Conservation (phyloP, 2,329 filamentous ascomycete genomes). For the Calonectria montana region DNA sequence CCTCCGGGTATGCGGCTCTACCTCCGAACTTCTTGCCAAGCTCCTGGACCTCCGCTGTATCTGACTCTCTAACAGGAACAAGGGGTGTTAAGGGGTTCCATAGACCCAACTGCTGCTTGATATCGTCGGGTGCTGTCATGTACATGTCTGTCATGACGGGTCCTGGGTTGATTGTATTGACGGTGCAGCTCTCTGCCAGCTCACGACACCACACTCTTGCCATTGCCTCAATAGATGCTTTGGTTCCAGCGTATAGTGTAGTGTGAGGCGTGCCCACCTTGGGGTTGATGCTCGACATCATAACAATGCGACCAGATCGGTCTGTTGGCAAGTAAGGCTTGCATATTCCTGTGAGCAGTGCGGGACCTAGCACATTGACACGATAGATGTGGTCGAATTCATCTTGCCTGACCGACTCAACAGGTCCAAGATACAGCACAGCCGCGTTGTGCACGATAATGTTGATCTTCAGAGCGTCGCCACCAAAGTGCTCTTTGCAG, state of each 20-base stretch:
- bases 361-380: slow-evolving; percentile 68
- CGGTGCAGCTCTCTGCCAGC: slow-evolving; percentile 65
- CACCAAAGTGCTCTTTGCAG: slow-evolving; percentile 57
- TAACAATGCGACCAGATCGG: slow-evolving; percentile 68
- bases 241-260: slow-evolving; percentile 70
- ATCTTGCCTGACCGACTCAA: slow-evolving; percentile 58
- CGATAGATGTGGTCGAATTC: slow-evolving; percentile 67
- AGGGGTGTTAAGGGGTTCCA: slow-evolving; percentile 64
- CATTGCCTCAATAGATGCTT: slow-evolving; percentile 71
- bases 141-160: slow-evolving; percentile 54
- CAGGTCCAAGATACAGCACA: slow-evolving; percentile 57
- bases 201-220: slow-evolving; percentile 72
- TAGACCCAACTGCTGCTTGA: slow-evolving; percentile 49
- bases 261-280: slow-evolving; percentile 65
- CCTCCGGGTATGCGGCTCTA: slow-evolving; percentile 69
- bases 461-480: slow-evolving; percentile 60
- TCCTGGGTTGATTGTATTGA: slow-evolving; percentile 68
- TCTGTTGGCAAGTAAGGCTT: slow-evolving; percentile 65
- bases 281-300: slow-evolving; percentile 65
- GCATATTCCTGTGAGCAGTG: slow-evolving; percentile 66
- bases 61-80: slow-evolving; percentile 45
- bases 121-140: slow-evolving; percentile 62
- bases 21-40: slow-evolving; percentile 62
- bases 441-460: slow-evolving; percentile 71
- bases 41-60: slow-evolving; percentile 43